These are phyloP conservation scores for Gliomastix tumulicola DNA, from an alignment of 2,329 filamentous ascomycete species.

Conservation along the genomic window DNA sequence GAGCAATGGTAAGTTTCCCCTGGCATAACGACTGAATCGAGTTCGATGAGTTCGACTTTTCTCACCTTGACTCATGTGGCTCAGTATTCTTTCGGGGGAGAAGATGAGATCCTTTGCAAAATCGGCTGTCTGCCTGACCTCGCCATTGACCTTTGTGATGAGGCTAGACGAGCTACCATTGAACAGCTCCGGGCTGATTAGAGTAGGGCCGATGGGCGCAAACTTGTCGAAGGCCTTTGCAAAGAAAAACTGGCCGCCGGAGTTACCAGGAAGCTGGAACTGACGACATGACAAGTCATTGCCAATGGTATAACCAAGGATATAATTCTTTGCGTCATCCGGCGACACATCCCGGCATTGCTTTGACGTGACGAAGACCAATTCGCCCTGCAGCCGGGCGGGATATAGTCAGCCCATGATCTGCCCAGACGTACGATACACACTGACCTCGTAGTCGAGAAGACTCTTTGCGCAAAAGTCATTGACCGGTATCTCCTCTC, in stretches of 20 bases:
- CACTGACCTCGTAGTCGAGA: conserved; percentile 43
- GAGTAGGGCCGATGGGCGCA: conserved; percentile 40
- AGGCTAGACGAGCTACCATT: conserved; percentile 12
- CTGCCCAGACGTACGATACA: too few relatives aligned
- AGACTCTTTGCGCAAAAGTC: too few relatives aligned
- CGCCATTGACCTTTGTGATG: conserved; percentile 32
- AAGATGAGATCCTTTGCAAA: conserved; percentile 39
- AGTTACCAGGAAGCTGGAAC: conserved; percentile 34
- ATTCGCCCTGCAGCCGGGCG: too few relatives aligned
- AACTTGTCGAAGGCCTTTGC: conserved; percentile 45
- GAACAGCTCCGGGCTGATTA: conserved; percentile 7
- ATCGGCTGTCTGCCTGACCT: conserved; percentile 33
- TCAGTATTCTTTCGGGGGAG: conserved; percentile 28
- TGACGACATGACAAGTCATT: conserved; percentile 46
- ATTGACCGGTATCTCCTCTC: too few relatives aligned
- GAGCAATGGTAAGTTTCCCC: neutral
- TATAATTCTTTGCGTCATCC: conserved; percentile 37
- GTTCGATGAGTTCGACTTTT: neutral
- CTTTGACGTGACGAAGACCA: conserved; percentile 40
- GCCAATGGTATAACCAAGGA: conserved; percentile 49
- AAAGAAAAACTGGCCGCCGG: conserved; percentile 36
- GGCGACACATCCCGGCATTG: conserved; percentile 39
- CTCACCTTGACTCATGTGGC: conserved; percentile 32
- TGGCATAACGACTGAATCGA: too few relatives aligned
- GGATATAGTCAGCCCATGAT: too few relatives aligned